phyloP scores from a whole-genome alignment of 2,329 filamentous ascomycete genomes.

The Paracoccidioides lutzii region DNA sequence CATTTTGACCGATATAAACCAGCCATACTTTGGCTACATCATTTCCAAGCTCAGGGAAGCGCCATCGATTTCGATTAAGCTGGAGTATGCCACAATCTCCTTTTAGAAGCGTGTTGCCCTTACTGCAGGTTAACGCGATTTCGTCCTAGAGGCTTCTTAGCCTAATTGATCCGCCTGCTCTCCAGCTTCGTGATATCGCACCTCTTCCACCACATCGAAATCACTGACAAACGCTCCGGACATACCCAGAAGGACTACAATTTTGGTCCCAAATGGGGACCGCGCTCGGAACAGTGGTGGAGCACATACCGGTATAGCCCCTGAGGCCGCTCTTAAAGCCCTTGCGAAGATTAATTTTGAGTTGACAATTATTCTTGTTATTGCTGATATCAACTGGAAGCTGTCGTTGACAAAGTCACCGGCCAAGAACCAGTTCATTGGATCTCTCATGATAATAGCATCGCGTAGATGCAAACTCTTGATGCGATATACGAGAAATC shows the following conservation, averaged over 20 bases:
- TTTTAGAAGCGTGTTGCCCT: slow-evolving; percentile 8
- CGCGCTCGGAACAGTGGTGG: slow-evolving; percentile 7
- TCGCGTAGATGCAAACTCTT: slow-evolving; percentile 8
- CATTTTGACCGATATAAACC: slow-evolving; percentile 21
- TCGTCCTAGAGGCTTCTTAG: neutral
- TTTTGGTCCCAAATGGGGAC: slow-evolving; percentile 21
- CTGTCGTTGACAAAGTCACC: slow-evolving; percentile 10
- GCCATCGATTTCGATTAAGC: slow-evolving; percentile 22
- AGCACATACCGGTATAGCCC: slow-evolving; percentile 8
- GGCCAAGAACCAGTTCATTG: slow-evolving; percentile 9
- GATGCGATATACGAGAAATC: slow-evolving; percentile 10
- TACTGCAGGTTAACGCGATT: neutral
- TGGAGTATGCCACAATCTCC: slow-evolving; percentile 18
- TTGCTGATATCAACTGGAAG: slow-evolving; percentile 8
- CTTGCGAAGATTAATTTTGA: neutral
- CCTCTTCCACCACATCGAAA: slow-evolving; percentile 22
- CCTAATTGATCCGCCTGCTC: neutral
- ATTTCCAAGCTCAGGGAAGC: slow-evolving; percentile 23
- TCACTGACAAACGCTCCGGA: slow-evolving; percentile 19
- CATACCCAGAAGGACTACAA: slow-evolving; percentile 16
- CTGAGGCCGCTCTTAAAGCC: neutral
- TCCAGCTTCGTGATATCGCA: slow-evolving; percentile 26
- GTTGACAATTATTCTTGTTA: neutral
- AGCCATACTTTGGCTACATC: slow-evolving; percentile 13
- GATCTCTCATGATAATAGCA: slow-evolving; percentile 7